Evolutionary conservation across 192 early-diverging fungal genomes (phyloP).

Genomic region (Linnemannia hyalina): DNA sequence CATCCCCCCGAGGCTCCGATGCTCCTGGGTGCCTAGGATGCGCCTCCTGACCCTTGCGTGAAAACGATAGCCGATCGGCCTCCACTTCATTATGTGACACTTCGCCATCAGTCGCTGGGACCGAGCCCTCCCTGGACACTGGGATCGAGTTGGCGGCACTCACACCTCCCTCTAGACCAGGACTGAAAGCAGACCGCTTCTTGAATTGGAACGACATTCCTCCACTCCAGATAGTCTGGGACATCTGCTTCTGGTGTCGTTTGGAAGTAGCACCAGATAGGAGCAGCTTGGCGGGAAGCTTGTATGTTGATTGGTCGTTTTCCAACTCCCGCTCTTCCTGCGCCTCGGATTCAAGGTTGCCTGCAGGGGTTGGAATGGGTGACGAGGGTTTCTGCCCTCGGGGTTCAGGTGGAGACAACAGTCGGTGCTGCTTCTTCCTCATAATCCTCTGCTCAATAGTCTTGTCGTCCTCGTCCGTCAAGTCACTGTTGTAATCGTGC

Average conservation of each 20-base stretch:
- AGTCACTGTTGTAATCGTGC: background rate
- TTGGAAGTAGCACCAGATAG: background rate
- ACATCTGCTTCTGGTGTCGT: background rate
- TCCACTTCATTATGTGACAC: background rate
- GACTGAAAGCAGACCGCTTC: background rate
- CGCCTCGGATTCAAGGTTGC: background rate
- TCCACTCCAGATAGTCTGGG: background rate
- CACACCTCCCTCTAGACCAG: background rate
- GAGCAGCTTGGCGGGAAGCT: constrained; percentile 18
- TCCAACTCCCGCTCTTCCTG: background rate
- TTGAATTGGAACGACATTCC: background rate
- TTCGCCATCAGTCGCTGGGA: background rate
- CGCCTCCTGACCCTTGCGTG: too few species aligned
- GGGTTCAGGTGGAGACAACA: background rate
- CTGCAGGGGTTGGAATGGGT: background rate
- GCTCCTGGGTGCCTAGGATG: background rate
- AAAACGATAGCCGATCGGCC: too few species aligned
- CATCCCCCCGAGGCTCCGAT: background rate
- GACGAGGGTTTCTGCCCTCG: background rate
- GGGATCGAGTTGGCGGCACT: background rate
- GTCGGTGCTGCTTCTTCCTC: background rate
- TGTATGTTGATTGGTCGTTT: background rate
- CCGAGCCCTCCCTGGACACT: background rate
- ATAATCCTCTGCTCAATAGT: background rate
- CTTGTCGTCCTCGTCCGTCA: constrained; percentile 22